Percentiles rank a stretch among this genome's conserved stretches.
Evolutionary conservation across 805 yeast genomes (phyloP).

Genomic region (Starmera caribaea): DNA sequence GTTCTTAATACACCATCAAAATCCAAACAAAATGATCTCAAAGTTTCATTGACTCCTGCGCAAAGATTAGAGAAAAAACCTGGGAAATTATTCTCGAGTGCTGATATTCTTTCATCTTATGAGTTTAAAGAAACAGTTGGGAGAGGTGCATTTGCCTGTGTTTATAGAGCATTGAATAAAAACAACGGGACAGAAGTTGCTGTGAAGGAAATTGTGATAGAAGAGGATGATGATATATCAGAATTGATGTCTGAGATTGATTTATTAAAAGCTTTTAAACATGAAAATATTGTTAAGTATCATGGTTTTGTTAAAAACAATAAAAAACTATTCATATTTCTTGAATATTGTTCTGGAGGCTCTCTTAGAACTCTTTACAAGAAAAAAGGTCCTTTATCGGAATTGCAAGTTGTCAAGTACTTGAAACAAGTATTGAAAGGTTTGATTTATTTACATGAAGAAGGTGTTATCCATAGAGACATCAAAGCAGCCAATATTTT

Average conservation of each 20-base stretch:
- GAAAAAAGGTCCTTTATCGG: slow-evolving; percentile 39
- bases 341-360: slow-evolving; percentile 63
- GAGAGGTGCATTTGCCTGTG: slow-evolving; percentile 86
- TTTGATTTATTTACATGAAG: slow-evolving; percentile 51
- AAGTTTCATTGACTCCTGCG: slow-evolving; percentile 34
- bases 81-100: slow-evolving; percentile 18
- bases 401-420: slow-evolving; percentile 49
- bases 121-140: slow-evolving; percentile 61
- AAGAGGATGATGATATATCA: slow-evolving; percentile 61
- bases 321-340: slow-evolving; percentile 62
- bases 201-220: slow-evolving; percentile 65
- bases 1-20: slow-evolving; percentile 10
- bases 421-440: slow-evolving; percentile 65
- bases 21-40: slow-evolving; percentile 1
- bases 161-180: slow-evolving; percentile 63
- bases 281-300: slow-evolving; percentile 85
- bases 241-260: slow-evolving; percentile 54
- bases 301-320: slow-evolving; percentile 79
- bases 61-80: slow-evolving; percentile 37
- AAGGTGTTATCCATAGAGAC: slow-evolving; percentile 63
- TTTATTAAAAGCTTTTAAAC: slow-evolving; percentile 67
- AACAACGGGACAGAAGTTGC: slow-evolving; percentile 65
- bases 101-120: slow-evolving; percentile 28
- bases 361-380: slow-evolving; percentile 39
- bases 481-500: slow-evolving; percentile 73